Conservation (phyloP, 768 basidiomycete species). For the Hebeloma cylindrosporum region DNA sequence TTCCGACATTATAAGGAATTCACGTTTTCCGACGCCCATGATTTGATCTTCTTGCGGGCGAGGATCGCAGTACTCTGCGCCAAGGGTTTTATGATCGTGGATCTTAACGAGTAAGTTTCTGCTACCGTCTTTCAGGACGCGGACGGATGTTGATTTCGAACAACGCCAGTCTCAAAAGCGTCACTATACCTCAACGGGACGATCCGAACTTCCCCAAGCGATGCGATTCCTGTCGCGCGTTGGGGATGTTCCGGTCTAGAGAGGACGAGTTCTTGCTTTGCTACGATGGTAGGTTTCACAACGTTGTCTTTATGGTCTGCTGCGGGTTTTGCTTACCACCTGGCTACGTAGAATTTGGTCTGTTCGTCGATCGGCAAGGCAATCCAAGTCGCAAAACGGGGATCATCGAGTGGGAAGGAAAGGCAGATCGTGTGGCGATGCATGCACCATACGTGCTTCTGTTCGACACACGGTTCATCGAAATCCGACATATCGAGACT, state of each 20-base stretch:
- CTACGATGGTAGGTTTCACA: conserved; percentile 81
- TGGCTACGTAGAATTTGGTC: conserved; percentile 68
- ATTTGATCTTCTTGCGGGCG: conserved; percentile 87
- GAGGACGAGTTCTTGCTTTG: conserved; percentile 89
- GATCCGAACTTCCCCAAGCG: conserved; percentile 66
- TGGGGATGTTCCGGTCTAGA: conserved; percentile 86
- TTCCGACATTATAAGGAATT: conserved; percentile 91
- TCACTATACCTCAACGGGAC: conserved; percentile 82
- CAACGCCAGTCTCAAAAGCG: conserved; percentile 67
- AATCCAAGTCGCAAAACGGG: conserved; percentile 69
- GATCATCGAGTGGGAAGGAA: conserved; percentile 94
- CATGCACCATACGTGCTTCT: conserved; percentile 87
- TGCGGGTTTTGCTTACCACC: background rate
- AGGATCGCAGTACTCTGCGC: conserved; percentile 90
- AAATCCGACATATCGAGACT: conserved; percentile 81
- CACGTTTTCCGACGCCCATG: conserved; percentile 82
- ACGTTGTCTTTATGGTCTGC: background rate
- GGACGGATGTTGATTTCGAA: background rate
- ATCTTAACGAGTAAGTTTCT: conserved; percentile 75
- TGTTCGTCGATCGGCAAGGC: conserved; percentile 93
- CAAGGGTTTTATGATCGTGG: conserved; percentile 98
- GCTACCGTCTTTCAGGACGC: background rate
- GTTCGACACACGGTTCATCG: conserved; percentile 88
- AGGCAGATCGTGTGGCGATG: conserved; percentile 83
- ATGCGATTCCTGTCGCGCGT: conserved; percentile 76